Base-by-base conservation (phyloP, 805 yeast genomes). In the Myxozyma lipomycoides region DNA sequence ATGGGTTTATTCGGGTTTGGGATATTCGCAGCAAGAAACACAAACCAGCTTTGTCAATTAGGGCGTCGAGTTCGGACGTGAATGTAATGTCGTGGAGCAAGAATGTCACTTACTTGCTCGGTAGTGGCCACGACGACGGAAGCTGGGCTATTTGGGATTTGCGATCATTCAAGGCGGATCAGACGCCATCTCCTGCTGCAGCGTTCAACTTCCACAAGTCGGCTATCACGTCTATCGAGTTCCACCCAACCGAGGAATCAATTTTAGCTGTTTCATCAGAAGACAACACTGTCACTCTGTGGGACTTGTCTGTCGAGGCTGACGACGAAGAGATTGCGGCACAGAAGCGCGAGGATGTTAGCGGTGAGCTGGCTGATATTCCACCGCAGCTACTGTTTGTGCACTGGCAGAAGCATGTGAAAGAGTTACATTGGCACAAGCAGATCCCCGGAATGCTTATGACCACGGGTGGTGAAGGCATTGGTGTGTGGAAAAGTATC, bases 281-380 rank as follows among this genome's bases (percentile, higher is more conserved):
- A 67, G 98, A 93, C 70, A 89, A 89, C 68, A 93, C 98, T 4
- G 97, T 93, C 6, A 89, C 97, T 1, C 73, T 93, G 59, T 93
- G 98, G 98, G 98, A 93, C 73, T 76, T 93, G 67, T 91, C 97
- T 10, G 98, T 93, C 15, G 98, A 93, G 72, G 98, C 98, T 2
- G 98, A 90, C 68, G 98, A 93, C 66, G 98, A 91, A 66, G 98
- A 91, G 70, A 85, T 91, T 59, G 81, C 86, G 51, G 85, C 84
- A 64, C 97, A 91, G 71, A 78, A 81, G 61, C 77, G 80, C 50
- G 93, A 84, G 62, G 78, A 82, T 37, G 77, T 78, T 61, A 69
- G 70, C 15, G 60, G 57, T 18, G 97, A 90, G 62, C 73, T 93
- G 59, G 83, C 82, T 59, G 95, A 85, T 62, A 86, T 91, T 57